Evolutionary conservation across 768 basidiomycete genomes (phyloP).

Genomic region (Boletus speciosus): DNA sequence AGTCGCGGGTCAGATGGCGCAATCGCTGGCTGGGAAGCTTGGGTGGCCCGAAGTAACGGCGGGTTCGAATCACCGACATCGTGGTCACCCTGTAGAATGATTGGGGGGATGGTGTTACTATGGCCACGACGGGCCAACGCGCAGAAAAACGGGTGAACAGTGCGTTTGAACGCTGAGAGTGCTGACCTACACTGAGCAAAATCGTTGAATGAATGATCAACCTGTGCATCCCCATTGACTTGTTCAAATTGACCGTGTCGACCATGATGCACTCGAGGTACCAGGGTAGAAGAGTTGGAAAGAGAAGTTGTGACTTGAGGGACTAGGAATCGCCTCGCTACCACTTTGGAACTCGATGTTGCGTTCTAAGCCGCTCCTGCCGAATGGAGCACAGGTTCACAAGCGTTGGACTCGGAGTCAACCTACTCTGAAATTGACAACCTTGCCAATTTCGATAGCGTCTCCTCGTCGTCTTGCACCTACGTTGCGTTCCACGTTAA

Average conservation of each 20-base stretch:
- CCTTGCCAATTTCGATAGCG: neutral
- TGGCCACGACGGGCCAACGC: neutral
- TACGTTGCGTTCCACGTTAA: neutral
- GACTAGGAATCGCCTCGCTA: neutral
- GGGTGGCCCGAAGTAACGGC: neutral
- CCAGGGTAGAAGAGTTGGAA: neutral
- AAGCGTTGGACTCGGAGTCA: neutral
- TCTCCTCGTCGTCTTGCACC: neutral
- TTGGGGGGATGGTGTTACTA: neutral
- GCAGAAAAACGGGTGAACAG: neutral
- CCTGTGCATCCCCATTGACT: neutral
- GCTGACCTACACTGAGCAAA: neutral
- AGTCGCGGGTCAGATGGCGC: neutral
- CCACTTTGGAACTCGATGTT: neutral
- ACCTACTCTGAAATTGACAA: neutral
- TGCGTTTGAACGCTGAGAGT: too few species aligned
- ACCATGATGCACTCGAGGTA: neutral
- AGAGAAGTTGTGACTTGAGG: neutral
- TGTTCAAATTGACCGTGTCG: neutral
- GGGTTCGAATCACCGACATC: neutral
- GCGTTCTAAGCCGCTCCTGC: neutral
- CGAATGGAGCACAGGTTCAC: too few species aligned
- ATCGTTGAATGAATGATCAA: neutral
- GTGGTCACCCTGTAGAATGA: neutral
- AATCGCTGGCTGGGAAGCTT: neutral